Evolutionary conservation across 1,284 basidiomycete genomes (phyloP).

Genomic region (Ceratobasidium sp.): DNA sequence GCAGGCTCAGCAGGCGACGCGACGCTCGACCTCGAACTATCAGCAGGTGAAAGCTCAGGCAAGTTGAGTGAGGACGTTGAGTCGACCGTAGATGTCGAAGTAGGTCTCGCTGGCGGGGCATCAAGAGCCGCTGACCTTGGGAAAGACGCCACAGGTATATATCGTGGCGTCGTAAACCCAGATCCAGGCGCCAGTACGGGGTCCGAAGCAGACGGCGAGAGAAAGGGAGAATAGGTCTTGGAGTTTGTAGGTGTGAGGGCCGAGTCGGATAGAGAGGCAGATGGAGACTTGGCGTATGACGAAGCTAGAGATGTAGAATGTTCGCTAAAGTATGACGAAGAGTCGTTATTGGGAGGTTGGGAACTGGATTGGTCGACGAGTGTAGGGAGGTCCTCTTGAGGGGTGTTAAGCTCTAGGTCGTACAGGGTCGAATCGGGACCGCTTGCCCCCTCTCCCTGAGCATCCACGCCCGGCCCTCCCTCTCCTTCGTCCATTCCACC

Average conservation of each 20-base stretch:
- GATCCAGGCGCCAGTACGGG: slow-evolving; percentile 7
- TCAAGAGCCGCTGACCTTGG: neutral
- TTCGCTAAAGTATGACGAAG: neutral
- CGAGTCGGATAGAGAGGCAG: slow-evolving; percentile 11
- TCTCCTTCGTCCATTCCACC: neutral
- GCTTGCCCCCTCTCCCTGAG: neutral
- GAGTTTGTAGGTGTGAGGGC: slow-evolving; percentile 1
- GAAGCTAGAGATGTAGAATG: slow-evolving; percentile 2
- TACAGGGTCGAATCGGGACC: neutral
- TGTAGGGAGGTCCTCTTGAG: slow-evolving; percentile 12
- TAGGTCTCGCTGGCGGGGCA: neutral
- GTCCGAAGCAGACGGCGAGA: neutral
- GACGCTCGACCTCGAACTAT: slow-evolving; percentile 25
- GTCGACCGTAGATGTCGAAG: neutral
- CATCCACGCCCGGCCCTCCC: neutral
- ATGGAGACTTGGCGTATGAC: neutral
- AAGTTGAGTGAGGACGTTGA: slow-evolving; percentile 29
- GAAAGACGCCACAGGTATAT: neutral
- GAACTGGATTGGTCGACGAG: neutral
- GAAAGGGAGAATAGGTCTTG: slow-evolving; percentile 12
- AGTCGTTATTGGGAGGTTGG: neutral
- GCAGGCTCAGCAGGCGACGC: slow-evolving; percentile 29
- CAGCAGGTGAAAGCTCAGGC: slow-evolving; percentile 30
- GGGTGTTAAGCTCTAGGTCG: neutral
- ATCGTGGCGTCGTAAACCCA: neutral